Evolutionary conservation across 2,329 filamentous ascomycete genomes (phyloP), one percentile per base, ranked within the genome.

Genomic region (Epicoccum sorghinum): DNA sequence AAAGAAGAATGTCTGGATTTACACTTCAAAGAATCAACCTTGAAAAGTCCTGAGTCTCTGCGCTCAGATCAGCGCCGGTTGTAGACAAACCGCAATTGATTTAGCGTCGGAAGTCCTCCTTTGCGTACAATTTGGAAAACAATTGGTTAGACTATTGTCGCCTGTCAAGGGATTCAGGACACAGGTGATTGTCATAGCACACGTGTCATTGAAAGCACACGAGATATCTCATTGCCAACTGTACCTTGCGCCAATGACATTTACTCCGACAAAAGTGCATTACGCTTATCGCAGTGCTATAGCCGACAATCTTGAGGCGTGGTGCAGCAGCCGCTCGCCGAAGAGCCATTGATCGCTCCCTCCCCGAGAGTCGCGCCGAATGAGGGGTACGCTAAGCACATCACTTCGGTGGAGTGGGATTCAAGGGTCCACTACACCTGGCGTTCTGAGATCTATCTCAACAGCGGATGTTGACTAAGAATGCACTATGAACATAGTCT

Each of bases 71-170:
- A 14, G 25, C 44, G 45, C 36, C 45, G 23, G 43, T 23, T 30
- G 25, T 7, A 13, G 25, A 24, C 41, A 38, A 9, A 5, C n/a
- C 44, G 18, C 18, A 18, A 18, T 18, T 18, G 12, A 23, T 29
- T 22, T 48, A 48, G 46, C 37, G 37, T 48, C 46, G 46, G 46
- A 18, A 41, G 10, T 22, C 37, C 8, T 18, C 46, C 37, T 41
- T 35, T 37, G 25, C 25, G 35, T 24, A 27, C 7, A 3, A 32
- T 24, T 30, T 32, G 13, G 18, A 48, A 7, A 48, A 7, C 25
- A 9, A 33, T 1, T 33, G 35, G 10, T 18, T 29, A 27, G 14
- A 30, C 18, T 7, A 7, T 39, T 39, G 43, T 33, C 24, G 23
- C 32, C 18, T 18, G 18, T 18, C 18, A 18, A 18, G 18, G 18